Conservation (phyloP, 495 filamentous ascomycete species). For the Penicillium macrosclerotiorum region DNA sequence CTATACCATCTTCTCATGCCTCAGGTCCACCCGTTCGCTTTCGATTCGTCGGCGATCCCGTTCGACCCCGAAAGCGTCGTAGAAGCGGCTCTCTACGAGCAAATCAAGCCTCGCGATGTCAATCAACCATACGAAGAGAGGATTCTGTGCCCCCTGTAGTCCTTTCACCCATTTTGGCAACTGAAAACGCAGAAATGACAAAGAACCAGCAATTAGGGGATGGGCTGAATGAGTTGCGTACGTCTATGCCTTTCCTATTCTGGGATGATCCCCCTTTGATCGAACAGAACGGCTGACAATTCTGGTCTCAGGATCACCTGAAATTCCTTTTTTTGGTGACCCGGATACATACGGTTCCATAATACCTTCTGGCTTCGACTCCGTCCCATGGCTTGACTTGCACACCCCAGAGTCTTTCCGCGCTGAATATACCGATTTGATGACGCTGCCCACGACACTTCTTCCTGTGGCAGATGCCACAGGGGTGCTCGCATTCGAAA, state of each 20-base stretch:
- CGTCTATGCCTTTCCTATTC: no score
- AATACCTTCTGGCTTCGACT: not conserved
- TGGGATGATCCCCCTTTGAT: no score
- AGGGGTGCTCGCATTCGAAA: not conserved
- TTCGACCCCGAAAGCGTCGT: slow-evolving; percentile 13
- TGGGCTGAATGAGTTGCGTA: no score
- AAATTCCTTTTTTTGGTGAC: not conserved
- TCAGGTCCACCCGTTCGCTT: no score
- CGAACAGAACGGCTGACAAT: no score
- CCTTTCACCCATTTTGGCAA: no score
- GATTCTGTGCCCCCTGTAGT: no score
- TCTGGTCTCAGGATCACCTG: not conserved
- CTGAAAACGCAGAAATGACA: no score
- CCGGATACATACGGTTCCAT: not conserved
- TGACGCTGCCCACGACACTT: not conserved
- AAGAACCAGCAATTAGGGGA: no score
- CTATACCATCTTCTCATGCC: no score
- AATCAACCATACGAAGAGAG: not conserved
- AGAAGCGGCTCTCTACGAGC: slow-evolving; percentile 9
- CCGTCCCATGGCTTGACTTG: not conserved
- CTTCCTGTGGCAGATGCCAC: not conserved
- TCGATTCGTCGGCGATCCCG: slow-evolving; percentile 5
- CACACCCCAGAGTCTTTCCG: not conserved
- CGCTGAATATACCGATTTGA: not conserved
- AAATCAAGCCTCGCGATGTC: slow-evolving; percentile 4